Conservation (phyloP, 1,284 basidiomycete species). For the Trametes polyzona region DNA sequence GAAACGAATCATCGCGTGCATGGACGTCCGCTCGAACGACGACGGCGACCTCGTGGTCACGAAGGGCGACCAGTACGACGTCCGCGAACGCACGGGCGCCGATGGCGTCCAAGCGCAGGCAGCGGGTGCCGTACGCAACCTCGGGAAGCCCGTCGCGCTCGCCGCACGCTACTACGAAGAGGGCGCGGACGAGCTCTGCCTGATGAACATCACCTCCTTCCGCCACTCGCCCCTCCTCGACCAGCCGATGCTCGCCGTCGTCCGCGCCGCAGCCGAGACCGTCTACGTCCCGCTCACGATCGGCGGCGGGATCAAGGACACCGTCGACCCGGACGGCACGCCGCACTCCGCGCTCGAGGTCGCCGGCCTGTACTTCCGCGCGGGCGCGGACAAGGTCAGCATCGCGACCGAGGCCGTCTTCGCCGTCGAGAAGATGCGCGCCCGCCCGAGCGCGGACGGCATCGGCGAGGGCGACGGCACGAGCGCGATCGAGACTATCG, state of each 20-base stretch:
- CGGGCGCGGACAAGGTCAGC: slow-evolving; percentile 97
- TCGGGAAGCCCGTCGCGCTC: slow-evolving; percentile 96
- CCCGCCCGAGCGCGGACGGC: slow-evolving; percentile 40
- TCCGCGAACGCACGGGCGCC: slow-evolving; percentile 67
- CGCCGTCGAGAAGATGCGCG: slow-evolving; percentile 85
- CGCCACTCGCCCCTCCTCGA: slow-evolving; percentile 93
- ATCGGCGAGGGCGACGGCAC: slow-evolving; percentile 56
- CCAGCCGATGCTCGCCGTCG: slow-evolving; percentile 98
- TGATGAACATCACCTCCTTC: slow-evolving; percentile 99
- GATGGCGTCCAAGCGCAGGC: slow-evolving; percentile 40
- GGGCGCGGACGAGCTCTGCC: slow-evolving; percentile 96
- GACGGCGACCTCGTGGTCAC: slow-evolving; percentile 97
- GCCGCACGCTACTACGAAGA: slow-evolving; percentile 85
- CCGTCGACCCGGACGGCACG: slow-evolving; percentile 94
- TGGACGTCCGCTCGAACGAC: slow-evolving; percentile 98
- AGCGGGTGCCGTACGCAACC: slow-evolving; percentile 89
- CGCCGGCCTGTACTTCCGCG: slow-evolving; percentile 95
- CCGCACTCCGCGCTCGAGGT: slow-evolving; percentile 88
- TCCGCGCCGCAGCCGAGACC: slow-evolving; percentile 86
- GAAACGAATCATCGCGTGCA: slow-evolving; percentile 95
- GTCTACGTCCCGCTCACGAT: slow-evolving; percentile 99
- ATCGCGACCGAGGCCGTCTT: slow-evolving; percentile 96
- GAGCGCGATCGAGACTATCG: slow-evolving; percentile 96
- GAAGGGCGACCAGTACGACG: slow-evolving; percentile 99
- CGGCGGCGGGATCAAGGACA: slow-evolving; percentile 98